phyloP scores from a whole-genome alignment of 108 stramenopile species.

The Cyclotella cryptica region DNA sequence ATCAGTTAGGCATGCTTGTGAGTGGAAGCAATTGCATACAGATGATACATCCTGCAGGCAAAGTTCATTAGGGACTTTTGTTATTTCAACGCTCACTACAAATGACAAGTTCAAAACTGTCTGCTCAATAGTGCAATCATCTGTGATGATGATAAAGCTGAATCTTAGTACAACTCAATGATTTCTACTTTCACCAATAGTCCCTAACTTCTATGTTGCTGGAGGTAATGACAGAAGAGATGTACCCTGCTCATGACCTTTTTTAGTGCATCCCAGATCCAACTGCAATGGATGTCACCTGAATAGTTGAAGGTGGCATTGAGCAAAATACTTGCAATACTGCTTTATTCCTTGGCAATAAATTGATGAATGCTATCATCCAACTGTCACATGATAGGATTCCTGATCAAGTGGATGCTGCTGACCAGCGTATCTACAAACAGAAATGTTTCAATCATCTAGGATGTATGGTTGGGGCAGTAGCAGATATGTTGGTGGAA shows the following conservation, averaged over 20 bases:
- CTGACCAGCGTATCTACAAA: neutral
- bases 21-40: conserved; percentile 23
- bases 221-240: neutral
- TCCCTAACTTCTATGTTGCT: neutral
- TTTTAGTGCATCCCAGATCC: neutral
- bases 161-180: neutral
- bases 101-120: neutral
- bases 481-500: neutral
- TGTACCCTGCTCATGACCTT: neutral
- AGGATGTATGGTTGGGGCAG: neutral
- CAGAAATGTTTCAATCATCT: neutral
- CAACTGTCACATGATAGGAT: too few species aligned
- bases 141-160: neutral
- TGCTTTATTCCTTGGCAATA: conserved; percentile 12
- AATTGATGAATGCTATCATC: neutral
- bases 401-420: neutral
- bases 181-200: neutral
- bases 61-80: conserved; percentile 12
- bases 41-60: conserved; percentile 26
- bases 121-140: neutral
- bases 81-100: neutral
- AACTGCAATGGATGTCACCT: neutral
- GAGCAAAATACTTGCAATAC: neutral
- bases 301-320: neutral
- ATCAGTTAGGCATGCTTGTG: conserved; percentile 1